phyloP scores from a whole-genome alignment of 129 eudicot genomes.

The Escallonia herrerae region DNA sequence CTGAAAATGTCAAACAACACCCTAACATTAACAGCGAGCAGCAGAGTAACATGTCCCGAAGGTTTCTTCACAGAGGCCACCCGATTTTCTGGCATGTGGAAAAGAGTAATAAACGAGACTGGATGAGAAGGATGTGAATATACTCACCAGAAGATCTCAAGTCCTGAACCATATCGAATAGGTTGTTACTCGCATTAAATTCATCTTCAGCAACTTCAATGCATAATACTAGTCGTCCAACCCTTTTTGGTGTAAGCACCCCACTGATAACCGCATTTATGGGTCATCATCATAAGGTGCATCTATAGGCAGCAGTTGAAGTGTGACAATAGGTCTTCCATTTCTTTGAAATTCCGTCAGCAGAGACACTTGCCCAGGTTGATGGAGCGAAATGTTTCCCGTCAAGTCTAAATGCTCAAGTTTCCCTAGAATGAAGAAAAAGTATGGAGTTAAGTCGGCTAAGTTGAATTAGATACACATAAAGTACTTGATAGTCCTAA shows the following conservation, averaged over 20 bases:
- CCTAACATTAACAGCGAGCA: too few species aligned
- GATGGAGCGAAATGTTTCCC: slow-evolving; percentile 33
- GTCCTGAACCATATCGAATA: not conserved
- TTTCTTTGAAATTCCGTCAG: slow-evolving; percentile 38
- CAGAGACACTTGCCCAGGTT: slow-evolving; percentile 25
- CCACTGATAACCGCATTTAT: slow-evolving; percentile 14
- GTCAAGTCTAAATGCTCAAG: slow-evolving; percentile 59
- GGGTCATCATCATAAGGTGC: slow-evolving; percentile 63
- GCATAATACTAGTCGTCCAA: slow-evolving; percentile 5
- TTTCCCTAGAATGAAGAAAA: slow-evolving; percentile 29
- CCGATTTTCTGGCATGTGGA: too few species aligned
- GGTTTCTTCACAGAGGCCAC: too few species aligned
- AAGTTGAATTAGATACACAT: not conserved
- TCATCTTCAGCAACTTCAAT: too few species aligned
- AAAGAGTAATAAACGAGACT: too few species aligned
- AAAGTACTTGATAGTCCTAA: not conserved
- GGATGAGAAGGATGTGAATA: too few species aligned
- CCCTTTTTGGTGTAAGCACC: slow-evolving; percentile 22
- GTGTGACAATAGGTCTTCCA: slow-evolving; percentile 37
- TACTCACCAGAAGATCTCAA: too few species aligned
- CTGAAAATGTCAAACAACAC: too few species aligned
- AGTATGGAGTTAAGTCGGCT: not conserved
- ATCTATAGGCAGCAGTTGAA: slow-evolving; percentile 13
- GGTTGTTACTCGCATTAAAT: slow-evolving; percentile 31
- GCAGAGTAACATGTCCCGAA: too few species aligned